Evolutionary conservation across 305 asterid species (phyloP), one percentile per base, ranked within the genome.

Genomic region (Fraxinus sp.): DNA sequence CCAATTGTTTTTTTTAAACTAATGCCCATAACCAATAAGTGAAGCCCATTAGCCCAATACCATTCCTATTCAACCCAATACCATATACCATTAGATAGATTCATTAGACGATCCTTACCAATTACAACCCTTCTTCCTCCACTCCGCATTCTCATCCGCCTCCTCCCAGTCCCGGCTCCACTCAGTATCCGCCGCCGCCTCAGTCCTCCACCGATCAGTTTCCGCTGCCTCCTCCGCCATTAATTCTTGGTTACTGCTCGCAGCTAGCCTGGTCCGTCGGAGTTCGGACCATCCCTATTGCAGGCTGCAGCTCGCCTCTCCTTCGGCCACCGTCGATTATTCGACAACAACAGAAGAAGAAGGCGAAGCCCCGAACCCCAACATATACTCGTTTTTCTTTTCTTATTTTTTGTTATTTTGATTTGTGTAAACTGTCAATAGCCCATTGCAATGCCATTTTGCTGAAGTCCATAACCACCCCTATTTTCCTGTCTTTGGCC

Each of bases 391-490:
- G 1, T 43, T 43, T 43, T 43, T 11, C 52, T 43, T 8, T 8
- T 43, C 55, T 43, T 11, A 11, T 43, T 46, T 36, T 46, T 46
- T 46, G 16, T 46, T 46, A 46, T 46, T 46, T 46, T 46, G 57
- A 13, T 46, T 46, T 46, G 57, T 46, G 57, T 46, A 96, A 85
- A 77, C 95, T 93, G 49, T 93, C 98, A 80, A 95, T 88, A 3
- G 98, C 91, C 98, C 99, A 96, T 77, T 85, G 86, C 77, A 96
- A 84, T 62, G 97, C 98, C 71, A 88, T 85, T 87, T 91, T 93
- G 87, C 98, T 96, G 90, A 96, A 96, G 79, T 96, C 98, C 91
- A 96, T 88, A 0, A 97, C 92, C 13, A 89, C 87, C 39, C 91
- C 90, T 0, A 90, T 79, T n/a, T 73, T 90, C 76, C 91, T 87